Base-by-base conservation (phyloP, 768 basidiomycete species). In the Collybia sordida region DNA sequence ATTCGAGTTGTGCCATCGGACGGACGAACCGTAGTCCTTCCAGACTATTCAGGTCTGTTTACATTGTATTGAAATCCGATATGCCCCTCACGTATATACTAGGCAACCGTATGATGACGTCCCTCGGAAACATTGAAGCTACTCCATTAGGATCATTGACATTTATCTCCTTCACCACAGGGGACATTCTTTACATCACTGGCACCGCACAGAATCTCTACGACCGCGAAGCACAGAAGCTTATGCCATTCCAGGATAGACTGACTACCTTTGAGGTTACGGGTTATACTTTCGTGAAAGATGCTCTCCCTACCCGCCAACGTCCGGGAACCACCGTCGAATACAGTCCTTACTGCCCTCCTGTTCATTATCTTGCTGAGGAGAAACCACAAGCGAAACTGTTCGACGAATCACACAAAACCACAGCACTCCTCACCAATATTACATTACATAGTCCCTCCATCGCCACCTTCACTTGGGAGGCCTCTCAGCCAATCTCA, bases 51-150 rank as follows among this genome's bases (percentile, higher is more conserved):
- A 48, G 84, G 83, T 73, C 50, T 11, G 69, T 51, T 17, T 41
- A 18, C 9, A n/a, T 54, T n/a, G 40, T 45, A 47, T 39, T 23
- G 18, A 27, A 15, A 28, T 11, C 11, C 31, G 11, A 12, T 11
- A 31, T 11, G 31, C 31, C 9, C 31, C 31, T 31, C 14, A 31
- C 11, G 14, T 11, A 6, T 2, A 8, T 23, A 6, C 7, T 38
- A 83, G 83, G 83, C 1, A 86, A 86, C 57, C 73, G 82, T 2
- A 65, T 83, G 45, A 75, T 86, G 77, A 83, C 79, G 17, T 82
- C 83, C 14, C 64, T 86, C 11, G 83, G 84, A 2, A 84, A 86
- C 51, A 77, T 85, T 24, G 77, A 81, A 52, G 70, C 72, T 18
- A 82, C 79, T 0, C 79, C 80, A 3, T 59, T 80, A 1, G 84